Evolutionary conservation across 1,139 yeast species (phyloP).

Genomic region (Geotrichum fermentans): DNA sequence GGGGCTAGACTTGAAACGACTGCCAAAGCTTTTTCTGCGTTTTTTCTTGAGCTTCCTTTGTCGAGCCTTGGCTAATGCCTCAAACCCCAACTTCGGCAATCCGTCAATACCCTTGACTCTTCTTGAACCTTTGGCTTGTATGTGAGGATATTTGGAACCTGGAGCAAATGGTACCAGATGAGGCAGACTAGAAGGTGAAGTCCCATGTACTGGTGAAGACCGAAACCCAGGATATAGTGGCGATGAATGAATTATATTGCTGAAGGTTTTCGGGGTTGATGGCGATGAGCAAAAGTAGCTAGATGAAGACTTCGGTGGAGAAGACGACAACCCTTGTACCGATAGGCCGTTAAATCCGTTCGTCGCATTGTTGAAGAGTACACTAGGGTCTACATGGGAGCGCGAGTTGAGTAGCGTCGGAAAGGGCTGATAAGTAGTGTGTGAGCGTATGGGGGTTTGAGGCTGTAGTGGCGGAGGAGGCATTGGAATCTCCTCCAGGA

Average conservation of each 20-base stretch:
- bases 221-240: slow-evolving; percentile 17
- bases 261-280: slow-evolving; percentile 18
- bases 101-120: slow-evolving; percentile 2
- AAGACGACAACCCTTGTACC: slow-evolving; percentile 5
- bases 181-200: slow-evolving; percentile 14
- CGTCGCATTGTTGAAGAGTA: slow-evolving; percentile 13
- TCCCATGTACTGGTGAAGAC: slow-evolving; percentile 17
- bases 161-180: slow-evolving; percentile 7
- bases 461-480: slow-evolving; percentile 9
- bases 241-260: slow-evolving; percentile 16
- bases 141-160: background rate
- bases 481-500: slow-evolving; percentile 2
- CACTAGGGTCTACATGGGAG: slow-evolving; percentile 17
- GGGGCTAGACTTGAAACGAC: background rate
- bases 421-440: slow-evolving; percentile 1
- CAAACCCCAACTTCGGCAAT: slow-evolving; percentile 11
- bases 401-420: background rate
- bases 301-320: slow-evolving; percentile 9
- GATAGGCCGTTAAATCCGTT: background rate
- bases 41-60: background rate
- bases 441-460: background rate
- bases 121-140: background rate
- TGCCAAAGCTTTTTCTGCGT: background rate
- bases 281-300: slow-evolving; percentile 8
- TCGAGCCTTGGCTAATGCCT: slow-evolving; percentile 6